Evolutionary conservation across 2,329 filamentous ascomycete genomes (phyloP), one percentile per base, ranked within the genome.

Genomic region (Epichloe gansuensis): DNA sequence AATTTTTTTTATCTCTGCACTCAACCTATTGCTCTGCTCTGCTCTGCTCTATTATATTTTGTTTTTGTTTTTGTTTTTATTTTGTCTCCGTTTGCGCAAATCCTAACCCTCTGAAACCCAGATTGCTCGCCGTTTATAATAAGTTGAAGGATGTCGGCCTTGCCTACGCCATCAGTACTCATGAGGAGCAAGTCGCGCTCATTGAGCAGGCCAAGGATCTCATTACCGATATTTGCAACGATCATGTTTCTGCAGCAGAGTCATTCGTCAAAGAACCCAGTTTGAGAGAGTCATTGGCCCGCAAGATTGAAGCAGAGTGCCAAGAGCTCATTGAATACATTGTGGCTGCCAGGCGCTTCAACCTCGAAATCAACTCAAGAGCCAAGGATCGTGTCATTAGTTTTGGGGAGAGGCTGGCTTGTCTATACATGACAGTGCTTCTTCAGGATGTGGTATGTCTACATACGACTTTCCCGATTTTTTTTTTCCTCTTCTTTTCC

Each of bases 341-440:
- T 53, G 69, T 75, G 35, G 81, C 80, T 1, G 77, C 80, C 9
- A 80, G 79, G 65, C 74, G 80, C 57, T 85, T 83, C 68, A 80
- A 83, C 63, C 71, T 85, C 42, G 86, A 90, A 66, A 85, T 90
- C 62, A 88, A 87, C 64, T 79, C 84, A 5, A 78, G 85, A 60
- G 84, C 84, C 54, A 87, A 89, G 66, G 87, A 93, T 63, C 85
- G 91, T 60, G 88, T 98, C 56, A 84, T 97, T 55, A 94, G 89
- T 66, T 89, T 93, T 60, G 93, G 93, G 51, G 93, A 98, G 76
- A 97, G 95, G 72, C 74, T 98, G 59, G 94, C 89, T 69, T 97
- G 91, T 68, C 80, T 84, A 35, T 93, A 93, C 67, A 90, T 98
- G 85, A 80, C 91, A 23, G 82, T 85, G 5, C 70, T 97, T 55